A percentile compares a stretch with the other conserved stretches of the same genome.
Evolutionary conservation across 305 asterid genomes (phyloP).

Genomic region (Fraxinus ornus): DNA sequence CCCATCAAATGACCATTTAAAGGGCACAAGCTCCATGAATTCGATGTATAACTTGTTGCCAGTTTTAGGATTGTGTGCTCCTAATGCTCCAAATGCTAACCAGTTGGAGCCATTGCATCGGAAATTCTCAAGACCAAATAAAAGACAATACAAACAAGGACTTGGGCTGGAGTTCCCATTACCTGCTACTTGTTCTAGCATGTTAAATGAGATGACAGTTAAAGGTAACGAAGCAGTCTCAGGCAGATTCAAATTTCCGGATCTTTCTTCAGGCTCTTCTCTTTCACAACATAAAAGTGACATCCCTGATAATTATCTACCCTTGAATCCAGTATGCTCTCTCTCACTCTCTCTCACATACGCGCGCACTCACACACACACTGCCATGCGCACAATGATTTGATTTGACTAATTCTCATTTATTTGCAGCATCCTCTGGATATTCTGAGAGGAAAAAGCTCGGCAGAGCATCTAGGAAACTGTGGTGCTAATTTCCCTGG

Average conservation of each 20-base stretch:
- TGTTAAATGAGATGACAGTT: constrained; percentile 25
- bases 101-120: constrained; percentile 44
- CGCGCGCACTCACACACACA: not conserved
- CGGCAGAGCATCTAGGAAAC: constrained; percentile 45
- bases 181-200: constrained; percentile 27
- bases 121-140: constrained; percentile 38
- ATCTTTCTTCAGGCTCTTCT: constrained; percentile 31
- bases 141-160: constrained; percentile 46
- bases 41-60: constrained; percentile 49
- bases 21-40: constrained; percentile 31
- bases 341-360: not conserved
- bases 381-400: not conserved
- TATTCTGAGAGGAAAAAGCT: constrained; percentile 30
- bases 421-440: not conserved
- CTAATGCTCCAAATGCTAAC: constrained; percentile 63
- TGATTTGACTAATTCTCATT: not conserved
- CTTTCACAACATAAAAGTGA: not conserved
- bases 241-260: constrained; percentile 31
- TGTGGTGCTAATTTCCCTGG: constrained; percentile 46
- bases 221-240: constrained; percentile 30
- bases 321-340: constrained; percentile 29
- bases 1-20: constrained; percentile 3
- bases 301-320: constrained; percentile 24
- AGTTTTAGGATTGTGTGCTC: constrained; percentile 84
- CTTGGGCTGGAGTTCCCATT: constrained; percentile 41